A percentile compares a stretch with the other conserved stretches of the same genome.
phyloP scores from a whole-genome alignment of 2,329 filamentous ascomycete species.

The Monosporascus sp. region DNA sequence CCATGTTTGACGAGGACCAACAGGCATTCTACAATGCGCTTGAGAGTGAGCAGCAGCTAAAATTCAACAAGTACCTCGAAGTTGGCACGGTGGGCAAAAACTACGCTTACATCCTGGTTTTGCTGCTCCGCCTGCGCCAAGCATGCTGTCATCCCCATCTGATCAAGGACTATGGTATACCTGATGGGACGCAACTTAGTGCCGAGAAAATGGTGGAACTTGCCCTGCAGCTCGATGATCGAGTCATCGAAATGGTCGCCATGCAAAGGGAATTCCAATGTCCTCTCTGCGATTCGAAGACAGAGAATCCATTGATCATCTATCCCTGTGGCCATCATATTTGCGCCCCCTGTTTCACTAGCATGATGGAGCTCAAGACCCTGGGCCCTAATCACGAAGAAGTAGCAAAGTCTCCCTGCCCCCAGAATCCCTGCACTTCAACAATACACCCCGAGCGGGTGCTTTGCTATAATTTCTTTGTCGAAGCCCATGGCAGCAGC shows the following conservation, averaged over 20 bases:
- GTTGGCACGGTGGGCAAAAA: conserved; percentile 51
- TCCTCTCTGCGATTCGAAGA: conserved; percentile 16
- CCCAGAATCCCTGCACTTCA: conserved; percentile 8
- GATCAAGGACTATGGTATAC: conserved; percentile 38
- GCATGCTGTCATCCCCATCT: conserved; percentile 77
- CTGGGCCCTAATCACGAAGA: conserved; percentile 1
- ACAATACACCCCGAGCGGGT: conserved; percentile 15
- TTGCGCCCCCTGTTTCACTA: conserved; percentile 23
- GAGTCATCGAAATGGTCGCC: conserved; percentile 14
- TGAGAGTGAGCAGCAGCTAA: conserved; percentile 17
- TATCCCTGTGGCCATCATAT: conserved; percentile 26
- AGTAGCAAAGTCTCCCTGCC: conserved; percentile 1
- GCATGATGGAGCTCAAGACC: conserved; percentile 10
- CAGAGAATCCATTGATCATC: conserved; percentile 20
- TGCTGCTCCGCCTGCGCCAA: conserved; percentile 75
- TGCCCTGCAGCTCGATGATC: conserved; percentile 12
- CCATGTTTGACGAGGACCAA: conserved; percentile 64
- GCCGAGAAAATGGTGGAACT: conserved; percentile 22
- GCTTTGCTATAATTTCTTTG: conserved; percentile 19
- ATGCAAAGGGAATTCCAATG: conserved; percentile 15
- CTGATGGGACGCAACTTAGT: conserved; percentile 20
- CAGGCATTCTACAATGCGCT: conserved; percentile 59
- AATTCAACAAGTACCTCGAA: conserved; percentile 21
- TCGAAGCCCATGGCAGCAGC: conserved; percentile 12
- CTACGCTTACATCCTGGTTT: conserved; percentile 75